A percentile compares a stretch with the other conserved stretches of the same genome.
These are phyloP conservation scores for Penicillium oxalicum DNA, from an alignment of 2,329 filamentous ascomycete species.

Conservation along the genomic window DNA sequence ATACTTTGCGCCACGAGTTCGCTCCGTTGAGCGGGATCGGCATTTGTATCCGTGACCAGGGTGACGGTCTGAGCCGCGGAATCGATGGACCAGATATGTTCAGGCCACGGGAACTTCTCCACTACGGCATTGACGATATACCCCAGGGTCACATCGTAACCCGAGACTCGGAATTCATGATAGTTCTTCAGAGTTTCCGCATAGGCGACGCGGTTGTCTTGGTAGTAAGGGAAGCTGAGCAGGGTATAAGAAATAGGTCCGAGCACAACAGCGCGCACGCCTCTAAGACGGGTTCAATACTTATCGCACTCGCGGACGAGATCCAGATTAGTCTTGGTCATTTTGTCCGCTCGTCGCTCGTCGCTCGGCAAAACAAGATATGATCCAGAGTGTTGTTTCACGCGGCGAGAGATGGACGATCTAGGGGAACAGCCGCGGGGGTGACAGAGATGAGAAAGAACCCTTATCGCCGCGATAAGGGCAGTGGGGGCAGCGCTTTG, in stretches of 20 bases:
- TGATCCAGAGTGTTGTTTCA: too few species aligned
- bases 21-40: constrained; percentile 59
- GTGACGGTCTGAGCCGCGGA: constrained; percentile 56
- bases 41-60: constrained; percentile 50
- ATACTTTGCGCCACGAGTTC: constrained; percentile 53
- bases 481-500: constrained; percentile 1
- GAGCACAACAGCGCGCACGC: not conserved
- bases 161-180: constrained; percentile 61
- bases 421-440: too few species aligned
- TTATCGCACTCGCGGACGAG: constrained; percentile 54
- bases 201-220: constrained; percentile 54
- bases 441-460: constrained; percentile 6
- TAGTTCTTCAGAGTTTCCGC: constrained; percentile 49
- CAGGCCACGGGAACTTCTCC: constrained; percentile 43
- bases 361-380: not conserved
- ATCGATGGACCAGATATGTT: constrained; percentile 57
- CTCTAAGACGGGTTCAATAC: constrained; percentile 22
- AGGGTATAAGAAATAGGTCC: constrained; percentile 11
- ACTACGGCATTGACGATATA: constrained; percentile 50
- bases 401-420: too few species aligned
- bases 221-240: constrained; percentile 69
- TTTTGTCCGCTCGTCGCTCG: constrained; percentile 6
- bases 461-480: constrained; percentile 24
- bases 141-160: constrained; percentile 59
- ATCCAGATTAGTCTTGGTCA: constrained; percentile 47